Base-by-base conservation (phyloP, 2,329 filamentous ascomycete genomes). In the Clonostachys sp. region DNA sequence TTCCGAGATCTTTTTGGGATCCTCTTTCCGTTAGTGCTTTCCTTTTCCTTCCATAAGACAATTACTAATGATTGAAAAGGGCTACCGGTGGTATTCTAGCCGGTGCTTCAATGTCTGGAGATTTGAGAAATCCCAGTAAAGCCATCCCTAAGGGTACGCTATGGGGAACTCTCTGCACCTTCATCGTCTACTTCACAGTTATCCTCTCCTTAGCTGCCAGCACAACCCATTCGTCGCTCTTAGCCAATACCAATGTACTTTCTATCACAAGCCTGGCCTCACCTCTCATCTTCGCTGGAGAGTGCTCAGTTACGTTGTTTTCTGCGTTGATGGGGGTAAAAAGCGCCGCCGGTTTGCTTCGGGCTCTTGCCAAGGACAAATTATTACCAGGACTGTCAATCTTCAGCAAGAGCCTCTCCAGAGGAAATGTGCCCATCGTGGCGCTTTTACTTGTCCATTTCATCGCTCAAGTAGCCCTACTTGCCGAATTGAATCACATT, bases 101-200 rank as follows among this genome's bases (percentile, higher is more conserved):
- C 50, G 91, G 91, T 16, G 90, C 90, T 7, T 92, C 88, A 55
- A 95, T 95, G 90, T 95, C 89, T 8, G 90, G 90, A 16, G 89
- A 95, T 61, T 66, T 95, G 44, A 86, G 80, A 51, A 85, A 90
- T 52, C 90, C 90, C 0, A 92, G 88, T 72, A 89, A 84, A 62
- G 81, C 89, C 2, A 95, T 95, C 46, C 90, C 90, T 0, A 85
- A 81, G 51, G 90, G 90, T n/a, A 95, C 90, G 0, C 68, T 95
- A 2, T 87, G 83, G 67, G 89, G 89, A 4, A 81, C 92, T 61
- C 69, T 80, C 12, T 77, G 90, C 20, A 95, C 90, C 0, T 88
- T 95, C 55, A 61, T 86, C 47, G 75, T 86, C 6, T 95, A 95
- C 61, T 70, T 87, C 8, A 57, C 90, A 24, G 89, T 95, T 44